A percentile compares a stretch with the other conserved stretches of the same genome.
Evolutionary conservation across 1,284 basidiomycete species (phyloP).

Genomic region (Takashimella tepidaria): DNA sequence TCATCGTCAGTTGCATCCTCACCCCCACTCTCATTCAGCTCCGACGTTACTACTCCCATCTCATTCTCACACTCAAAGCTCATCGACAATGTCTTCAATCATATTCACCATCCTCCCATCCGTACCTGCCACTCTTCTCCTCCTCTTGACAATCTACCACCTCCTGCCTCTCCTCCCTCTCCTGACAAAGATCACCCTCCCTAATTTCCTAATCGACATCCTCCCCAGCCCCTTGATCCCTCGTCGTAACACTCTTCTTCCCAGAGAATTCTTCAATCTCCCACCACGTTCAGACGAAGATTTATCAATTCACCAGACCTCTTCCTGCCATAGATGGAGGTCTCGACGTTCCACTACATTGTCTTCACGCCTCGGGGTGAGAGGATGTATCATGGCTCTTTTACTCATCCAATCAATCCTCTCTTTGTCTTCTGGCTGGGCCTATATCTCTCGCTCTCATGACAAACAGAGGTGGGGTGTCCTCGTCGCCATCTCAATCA

Average conservation of each 20-base stretch:
- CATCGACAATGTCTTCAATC: not conserved
- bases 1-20: slow-evolving; percentile 4
- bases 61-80: not conserved
- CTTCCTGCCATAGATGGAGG: slow-evolving; percentile 10
- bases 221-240: slow-evolving; percentile 11
- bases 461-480: no score
- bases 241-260: slow-evolving; percentile 24
- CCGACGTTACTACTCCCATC: not conserved
- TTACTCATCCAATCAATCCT: slow-evolving; percentile 7
- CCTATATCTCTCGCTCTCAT: slow-evolving; percentile 4
- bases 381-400: slow-evolving; percentile 16
- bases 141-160: slow-evolving; percentile 22
- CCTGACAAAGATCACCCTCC: slow-evolving; percentile 9
- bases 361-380: slow-evolving; percentile 9
- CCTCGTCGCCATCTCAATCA: not conserved
- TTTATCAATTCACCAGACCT: not conserved
- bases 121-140: slow-evolving; percentile 22
- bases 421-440: slow-evolving; percentile 17
- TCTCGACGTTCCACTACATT: not conserved
- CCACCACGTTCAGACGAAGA: slow-evolving; percentile 20
- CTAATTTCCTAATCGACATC: not conserved
- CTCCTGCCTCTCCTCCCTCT: slow-evolving; percentile 21
- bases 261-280: slow-evolving; percentile 39
- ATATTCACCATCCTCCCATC: slow-evolving; percentile 17
- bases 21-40: not conserved